Conservation (phyloP, 192 early-diverging fungal genomes). For the Podochytrium sp. region DNA sequence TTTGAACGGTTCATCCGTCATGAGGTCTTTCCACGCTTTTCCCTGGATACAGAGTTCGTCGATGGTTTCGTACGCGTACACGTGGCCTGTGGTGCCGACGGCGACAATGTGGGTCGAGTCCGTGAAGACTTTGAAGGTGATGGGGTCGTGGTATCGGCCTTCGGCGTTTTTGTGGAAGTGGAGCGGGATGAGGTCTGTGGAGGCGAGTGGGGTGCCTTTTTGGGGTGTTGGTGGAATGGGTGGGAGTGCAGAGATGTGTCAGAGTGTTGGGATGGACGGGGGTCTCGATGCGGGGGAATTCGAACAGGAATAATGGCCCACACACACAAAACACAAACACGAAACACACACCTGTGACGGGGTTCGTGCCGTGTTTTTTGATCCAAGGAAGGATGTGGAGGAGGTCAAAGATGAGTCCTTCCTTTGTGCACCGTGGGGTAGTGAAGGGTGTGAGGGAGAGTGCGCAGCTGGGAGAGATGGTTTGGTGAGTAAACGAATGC, state of each 20-base stretch:
- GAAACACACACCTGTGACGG: conserved; percentile 85
- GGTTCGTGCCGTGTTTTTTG: conserved; percentile 78
- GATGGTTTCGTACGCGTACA: conserved; percentile 84
- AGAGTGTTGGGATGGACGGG: too few species aligned
- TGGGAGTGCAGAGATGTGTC: too few species aligned
- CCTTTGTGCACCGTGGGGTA: conserved; percentile 80
- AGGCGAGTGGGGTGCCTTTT: conserved; percentile 61
- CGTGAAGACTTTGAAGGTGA: conserved; percentile 87
- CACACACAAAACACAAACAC: too few species aligned
- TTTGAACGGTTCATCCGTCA: conserved; percentile 86
- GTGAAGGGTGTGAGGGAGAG: conserved; percentile 89
- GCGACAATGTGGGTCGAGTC: conserved; percentile 80
- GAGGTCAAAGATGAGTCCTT: conserved; percentile 89
- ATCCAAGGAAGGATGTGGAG: conserved; percentile 80
- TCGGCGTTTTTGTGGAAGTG: conserved; percentile 83
- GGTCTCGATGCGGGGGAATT: too few species aligned
- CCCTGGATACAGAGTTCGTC: conserved; percentile 84
- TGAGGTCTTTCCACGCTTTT: conserved; percentile 84
- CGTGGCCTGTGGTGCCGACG: conserved; percentile 83
- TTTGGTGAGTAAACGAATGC: background rate
- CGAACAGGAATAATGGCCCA: too few species aligned
- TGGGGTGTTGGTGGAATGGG: too few species aligned
- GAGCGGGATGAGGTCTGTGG: conserved; percentile 75
- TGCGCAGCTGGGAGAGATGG: conserved; percentile 80
- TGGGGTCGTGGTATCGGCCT: conserved; percentile 84